Evolutionary conservation across 257 asterid genomes (phyloP).

Genomic region (Petunia axillaris): DNA sequence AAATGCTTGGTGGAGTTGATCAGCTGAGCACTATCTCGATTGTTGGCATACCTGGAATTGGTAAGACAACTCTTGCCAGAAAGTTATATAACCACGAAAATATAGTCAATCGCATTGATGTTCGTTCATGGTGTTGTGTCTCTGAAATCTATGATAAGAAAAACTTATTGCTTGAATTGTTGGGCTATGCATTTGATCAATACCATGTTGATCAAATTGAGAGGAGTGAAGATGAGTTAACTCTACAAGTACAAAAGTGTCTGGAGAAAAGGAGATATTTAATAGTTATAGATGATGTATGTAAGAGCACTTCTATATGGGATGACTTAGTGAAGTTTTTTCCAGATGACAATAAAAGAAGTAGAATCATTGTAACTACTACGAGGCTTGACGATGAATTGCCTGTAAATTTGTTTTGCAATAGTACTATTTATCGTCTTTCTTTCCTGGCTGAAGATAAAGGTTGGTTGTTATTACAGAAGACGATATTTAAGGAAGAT

Average conservation of each 20-base stretch:
- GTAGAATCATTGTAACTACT: slow-evolving; percentile 32
- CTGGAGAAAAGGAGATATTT: slow-evolving; percentile 24
- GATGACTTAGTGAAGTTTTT: not conserved
- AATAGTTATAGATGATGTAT: slow-evolving; percentile 34
- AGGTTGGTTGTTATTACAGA: slow-evolving; percentile 25
- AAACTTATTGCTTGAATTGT: slow-evolving; percentile 21
- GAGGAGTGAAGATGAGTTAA: slow-evolving; percentile 13
- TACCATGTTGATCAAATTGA: not conserved
- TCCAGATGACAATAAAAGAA: slow-evolving; percentile 25
- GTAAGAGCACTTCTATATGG: slow-evolving; percentile 22
- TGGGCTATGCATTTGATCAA: not conserved
- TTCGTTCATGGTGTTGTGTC: slow-evolving; percentile 28
- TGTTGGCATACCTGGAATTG: slow-evolving; percentile 24
- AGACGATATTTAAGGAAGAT: not conserved
- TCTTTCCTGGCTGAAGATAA: not conserved
- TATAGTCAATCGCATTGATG: slow-evolving; percentile 10
- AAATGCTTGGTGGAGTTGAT: not conserved
- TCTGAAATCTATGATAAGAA: slow-evolving; percentile 16
- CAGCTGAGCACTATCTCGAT: slow-evolving; percentile 11
- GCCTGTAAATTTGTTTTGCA: not conserved
- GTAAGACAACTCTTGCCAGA: slow-evolving; percentile 33
- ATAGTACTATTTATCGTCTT: not conserved
- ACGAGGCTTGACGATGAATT: not conserved
- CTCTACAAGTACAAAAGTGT: not conserved
- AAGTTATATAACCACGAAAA: slow-evolving; percentile 15